phyloP scores from a whole-genome alignment of 495 filamentous ascomycete genomes.

The Penicillium silybi region DNA sequence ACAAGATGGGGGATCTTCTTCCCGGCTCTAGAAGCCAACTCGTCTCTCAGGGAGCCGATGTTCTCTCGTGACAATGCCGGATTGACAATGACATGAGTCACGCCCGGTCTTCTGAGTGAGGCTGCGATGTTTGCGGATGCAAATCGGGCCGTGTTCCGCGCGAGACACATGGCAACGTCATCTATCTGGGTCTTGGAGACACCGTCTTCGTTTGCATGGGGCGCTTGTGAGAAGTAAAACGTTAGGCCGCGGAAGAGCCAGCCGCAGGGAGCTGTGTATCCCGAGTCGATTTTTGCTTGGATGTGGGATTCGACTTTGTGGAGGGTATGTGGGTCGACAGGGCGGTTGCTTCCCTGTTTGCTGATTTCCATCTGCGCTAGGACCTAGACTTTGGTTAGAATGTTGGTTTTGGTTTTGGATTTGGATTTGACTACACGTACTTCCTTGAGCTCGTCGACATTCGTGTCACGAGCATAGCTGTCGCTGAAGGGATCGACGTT shows the following conservation, averaged over 20 bases:
- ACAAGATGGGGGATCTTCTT: conserved; percentile 67
- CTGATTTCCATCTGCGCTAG: conserved; percentile 43
- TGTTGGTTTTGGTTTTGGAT: neutral
- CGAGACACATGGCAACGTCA: conserved; percentile 19
- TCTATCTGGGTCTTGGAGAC: neutral
- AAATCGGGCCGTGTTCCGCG: conserved; percentile 55
- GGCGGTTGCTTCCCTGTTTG: conserved; percentile 19
- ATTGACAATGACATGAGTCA: conserved; percentile 37
- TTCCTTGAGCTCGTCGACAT: conserved; percentile 57
- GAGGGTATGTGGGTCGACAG: conserved; percentile 34
- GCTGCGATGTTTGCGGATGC: conserved; percentile 48
- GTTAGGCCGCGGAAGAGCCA: conserved; percentile 64
- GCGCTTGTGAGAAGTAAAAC: conserved; percentile 48
- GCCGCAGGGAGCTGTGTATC: conserved; percentile 43
- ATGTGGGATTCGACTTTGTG: conserved; percentile 55
- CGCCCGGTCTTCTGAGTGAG: conserved; percentile 13
- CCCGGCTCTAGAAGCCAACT: conserved; percentile 20
- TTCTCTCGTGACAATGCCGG: conserved; percentile 18
- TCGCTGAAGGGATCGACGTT: conserved; percentile 77
- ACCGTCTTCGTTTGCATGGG: neutral
- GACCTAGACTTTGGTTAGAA: conserved; percentile 21
- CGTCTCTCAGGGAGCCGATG: conserved; percentile 25
- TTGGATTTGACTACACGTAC: conserved; percentile 21
- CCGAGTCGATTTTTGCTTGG: conserved; percentile 39
- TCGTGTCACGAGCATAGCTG: conserved; percentile 74